Conservation (phyloP, 208 protist genomes). For the Porcisia hertigi region DNA sequence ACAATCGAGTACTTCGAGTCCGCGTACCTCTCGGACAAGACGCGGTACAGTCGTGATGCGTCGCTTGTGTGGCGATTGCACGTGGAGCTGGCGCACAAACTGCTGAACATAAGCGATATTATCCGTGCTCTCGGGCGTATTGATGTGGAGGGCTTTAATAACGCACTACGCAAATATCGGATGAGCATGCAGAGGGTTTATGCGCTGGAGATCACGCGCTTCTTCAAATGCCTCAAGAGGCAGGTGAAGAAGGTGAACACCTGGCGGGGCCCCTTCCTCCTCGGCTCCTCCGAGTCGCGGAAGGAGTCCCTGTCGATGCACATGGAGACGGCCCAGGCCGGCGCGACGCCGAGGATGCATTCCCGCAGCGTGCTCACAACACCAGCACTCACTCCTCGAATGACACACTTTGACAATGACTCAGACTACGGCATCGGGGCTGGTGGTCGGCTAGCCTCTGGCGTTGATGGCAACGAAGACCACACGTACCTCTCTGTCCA, state of each 20-base stretch:
- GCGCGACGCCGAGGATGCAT: constrained; percentile 46
- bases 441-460: constrained; percentile 14
- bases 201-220: constrained; percentile 64
- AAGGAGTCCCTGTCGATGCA: constrained; percentile 44
- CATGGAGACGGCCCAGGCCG: constrained; percentile 53
- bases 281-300: constrained; percentile 51
- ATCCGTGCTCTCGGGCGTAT: constrained; percentile 66
- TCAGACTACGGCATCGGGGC: constrained; percentile 18
- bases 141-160: constrained; percentile 69
- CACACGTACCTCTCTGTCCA: constrained; percentile 48
- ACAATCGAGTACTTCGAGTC: constrained; percentile 53
- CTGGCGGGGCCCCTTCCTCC: constrained; percentile 50
- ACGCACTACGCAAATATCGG: constrained; percentile 73
- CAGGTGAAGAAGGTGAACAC: constrained; percentile 60
- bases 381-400: constrained; percentile 52
- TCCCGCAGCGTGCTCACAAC: constrained; percentile 24
- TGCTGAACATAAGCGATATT: constrained; percentile 66
- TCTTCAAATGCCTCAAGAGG: constrained; percentile 69
- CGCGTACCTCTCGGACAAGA: constrained; percentile 59
- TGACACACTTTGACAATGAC: constrained; percentile 45
- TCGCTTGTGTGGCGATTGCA: constrained; percentile 83
- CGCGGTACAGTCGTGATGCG: constrained; percentile 53
- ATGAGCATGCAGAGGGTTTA: constrained; percentile 85
- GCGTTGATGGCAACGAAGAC: constrained; percentile 15
- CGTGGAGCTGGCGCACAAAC: constrained; percentile 52